Evolutionary conservation across 768 basidiomycete genomes (phyloP).

Genomic region (Pleurotus tuber-regium): DNA sequence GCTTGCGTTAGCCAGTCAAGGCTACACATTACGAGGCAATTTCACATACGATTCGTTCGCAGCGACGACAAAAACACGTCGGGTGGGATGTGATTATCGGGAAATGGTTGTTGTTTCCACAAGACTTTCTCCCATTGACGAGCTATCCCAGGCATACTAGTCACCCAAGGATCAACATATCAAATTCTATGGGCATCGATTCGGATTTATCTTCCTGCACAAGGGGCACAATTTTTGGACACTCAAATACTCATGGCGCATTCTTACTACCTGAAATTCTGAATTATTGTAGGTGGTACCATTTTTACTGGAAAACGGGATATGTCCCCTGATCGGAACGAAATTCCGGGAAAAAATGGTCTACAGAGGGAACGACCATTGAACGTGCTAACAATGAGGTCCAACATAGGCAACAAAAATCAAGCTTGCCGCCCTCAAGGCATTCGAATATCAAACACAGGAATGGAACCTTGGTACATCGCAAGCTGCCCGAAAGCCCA

Average conservation of each 20-base stretch:
- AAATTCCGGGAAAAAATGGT: constrained; percentile 2
- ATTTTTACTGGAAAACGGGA: too few relatives aligned
- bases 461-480: background rate
- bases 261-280: too few relatives aligned
- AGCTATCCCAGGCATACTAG: background rate
- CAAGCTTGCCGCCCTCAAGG: constrained; percentile 7
- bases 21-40: background rate
- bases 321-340: too few relatives aligned
- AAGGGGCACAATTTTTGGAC: too few relatives aligned
- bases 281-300: too few relatives aligned
- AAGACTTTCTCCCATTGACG: constrained; percentile 66
- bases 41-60: constrained; percentile 70
- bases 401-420: background rate
- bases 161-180: too few relatives aligned
- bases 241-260: too few relatives aligned
- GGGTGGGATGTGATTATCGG: constrained; percentile 84
- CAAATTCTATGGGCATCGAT: too few relatives aligned
- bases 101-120: constrained; percentile 73
- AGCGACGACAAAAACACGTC: constrained; percentile 75
- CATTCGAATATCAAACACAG: background rate
- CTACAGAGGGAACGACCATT: background rate
- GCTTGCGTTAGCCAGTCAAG: background rate
- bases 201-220: too few relatives aligned
- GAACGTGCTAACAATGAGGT: constrained; percentile 1
- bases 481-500: constrained; percentile 7